Evolutionary conservation across 345 rosid species (phyloP).

Genomic region (Eucalyptus melliodora): DNA sequence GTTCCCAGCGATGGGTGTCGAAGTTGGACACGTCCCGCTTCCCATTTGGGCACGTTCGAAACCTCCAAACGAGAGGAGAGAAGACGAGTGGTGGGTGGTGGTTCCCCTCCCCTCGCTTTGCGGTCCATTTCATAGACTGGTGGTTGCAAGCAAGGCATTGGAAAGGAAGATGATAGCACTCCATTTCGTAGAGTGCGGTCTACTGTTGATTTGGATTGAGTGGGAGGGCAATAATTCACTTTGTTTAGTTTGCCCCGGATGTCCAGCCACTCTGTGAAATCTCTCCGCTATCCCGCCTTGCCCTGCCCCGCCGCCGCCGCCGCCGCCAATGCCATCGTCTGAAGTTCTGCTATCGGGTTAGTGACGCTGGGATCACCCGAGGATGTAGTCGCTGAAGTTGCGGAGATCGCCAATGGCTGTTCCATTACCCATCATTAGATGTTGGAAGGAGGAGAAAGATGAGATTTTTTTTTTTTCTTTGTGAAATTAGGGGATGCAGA

Average conservation of each 20-base stretch:
- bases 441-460: background rate
- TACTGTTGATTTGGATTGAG: background rate
- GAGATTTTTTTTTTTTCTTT: background rate
- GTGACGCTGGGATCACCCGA: background rate
- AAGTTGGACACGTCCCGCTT: background rate
- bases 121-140: background rate
- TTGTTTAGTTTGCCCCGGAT: background rate
- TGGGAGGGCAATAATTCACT: background rate
- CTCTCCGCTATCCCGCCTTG: background rate
- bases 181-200: too few relatives aligned
- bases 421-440: background rate
- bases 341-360: background rate
- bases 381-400: accelerated
- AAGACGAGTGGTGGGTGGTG: background rate
- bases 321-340: background rate
- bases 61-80: background rate
- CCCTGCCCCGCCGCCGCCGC: too few relatives aligned
- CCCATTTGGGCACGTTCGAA: background rate
- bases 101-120: background rate
- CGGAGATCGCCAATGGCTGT: background rate
- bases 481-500: accelerated
- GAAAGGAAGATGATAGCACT: background rate
- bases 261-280: background rate
- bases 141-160: background rate
- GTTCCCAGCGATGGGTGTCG: background rate